Evolutionary conservation across 352 stramenopile genomes (phyloP), one percentile per base, ranked within the genome.

Genomic region (Blastocystis sp.): DNA sequence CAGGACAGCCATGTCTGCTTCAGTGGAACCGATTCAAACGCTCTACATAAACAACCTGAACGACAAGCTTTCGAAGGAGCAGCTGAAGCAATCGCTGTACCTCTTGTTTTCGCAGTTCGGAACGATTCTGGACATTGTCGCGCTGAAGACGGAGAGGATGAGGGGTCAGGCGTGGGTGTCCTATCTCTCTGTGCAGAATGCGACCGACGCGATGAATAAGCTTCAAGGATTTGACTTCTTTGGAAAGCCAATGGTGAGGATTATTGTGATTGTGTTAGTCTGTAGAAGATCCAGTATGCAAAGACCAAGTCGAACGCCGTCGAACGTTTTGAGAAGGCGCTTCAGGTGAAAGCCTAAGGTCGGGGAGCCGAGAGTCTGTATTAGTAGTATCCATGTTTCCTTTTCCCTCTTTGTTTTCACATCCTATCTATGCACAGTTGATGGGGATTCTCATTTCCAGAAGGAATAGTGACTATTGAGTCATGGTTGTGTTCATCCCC

Each of bases 41-140:
- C 48, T 84, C 4, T 84, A 84, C 45, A 63, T 84, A 34, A 84
- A 84, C 48, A 84, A 84, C 74, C 74, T 84, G 38, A 84, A 84
- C 21, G 74, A 84, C 57, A 84, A 64, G 34, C 45, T 84, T 9
- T 59, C 74, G 57, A 84, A 84, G 74, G 74, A 84, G 60, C 74
- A 84, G 52, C 69, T 84, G 74, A 84, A 64, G 38, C 45, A 69
- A 68, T 61, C 57, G 19, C 34, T 84, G 14, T 84, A 84, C 69
- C 52, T 84, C 34, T 59, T 84, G 54, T 84, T 84, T 84, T 84
- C 74, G 1, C 74, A 69, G 60, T 84, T 84, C 60, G 74, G 74
- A 42, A 54, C 57, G n/a, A 52, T 84, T 14, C 74, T 84, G 21
- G 74, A 84, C n/a, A 59, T 84, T 21, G 74, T 84, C 17, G 74